Evolutionary conservation across 2,329 filamentous ascomycete species (phyloP).

Genomic region (Trichophyton rubrum): DNA sequence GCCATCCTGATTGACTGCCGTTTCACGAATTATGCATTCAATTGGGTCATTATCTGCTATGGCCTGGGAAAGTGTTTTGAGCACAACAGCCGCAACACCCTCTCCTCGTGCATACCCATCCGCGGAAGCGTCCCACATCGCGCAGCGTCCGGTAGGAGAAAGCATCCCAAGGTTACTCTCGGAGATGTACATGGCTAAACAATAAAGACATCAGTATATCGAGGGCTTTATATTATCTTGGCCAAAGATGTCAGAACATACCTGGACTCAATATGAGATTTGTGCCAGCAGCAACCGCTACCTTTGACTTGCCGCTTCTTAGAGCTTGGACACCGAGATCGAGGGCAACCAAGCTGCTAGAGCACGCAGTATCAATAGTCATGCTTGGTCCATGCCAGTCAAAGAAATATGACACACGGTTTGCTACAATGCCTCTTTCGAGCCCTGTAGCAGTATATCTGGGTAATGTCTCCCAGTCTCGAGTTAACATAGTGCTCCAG

Average conservation of each 20-base stretch:
- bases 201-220: background rate
- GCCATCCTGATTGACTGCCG: constrained; percentile 32
- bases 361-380: constrained; percentile 15
- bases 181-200: constrained; percentile 9
- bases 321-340: constrained; percentile 14
- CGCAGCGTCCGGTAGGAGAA: constrained; percentile 20
- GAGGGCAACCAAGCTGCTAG: constrained; percentile 9
- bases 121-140: constrained; percentile 24
- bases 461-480: constrained; percentile 14
- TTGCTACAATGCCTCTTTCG: constrained; percentile 1
- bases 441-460: constrained; percentile 13
- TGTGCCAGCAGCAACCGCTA: constrained; percentile 18
- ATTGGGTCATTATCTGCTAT: constrained; percentile 31
- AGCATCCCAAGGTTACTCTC: constrained; percentile 23
- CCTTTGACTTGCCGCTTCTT: constrained; percentile 10
- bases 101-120: constrained; percentile 36
- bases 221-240: too few species aligned
- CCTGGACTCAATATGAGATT: constrained; percentile 17
- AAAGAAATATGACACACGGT: constrained; percentile 12
- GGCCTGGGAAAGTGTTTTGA: constrained; percentile 32
- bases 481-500: constrained; percentile 17
- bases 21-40: constrained; percentile 29
- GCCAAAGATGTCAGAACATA: background rate
- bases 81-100: constrained; percentile 26
- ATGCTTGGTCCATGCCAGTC: constrained; percentile 12